phyloP scores from a whole-genome alignment of 176 grass and related monocot genomes.

The Musa acuminata region DNA sequence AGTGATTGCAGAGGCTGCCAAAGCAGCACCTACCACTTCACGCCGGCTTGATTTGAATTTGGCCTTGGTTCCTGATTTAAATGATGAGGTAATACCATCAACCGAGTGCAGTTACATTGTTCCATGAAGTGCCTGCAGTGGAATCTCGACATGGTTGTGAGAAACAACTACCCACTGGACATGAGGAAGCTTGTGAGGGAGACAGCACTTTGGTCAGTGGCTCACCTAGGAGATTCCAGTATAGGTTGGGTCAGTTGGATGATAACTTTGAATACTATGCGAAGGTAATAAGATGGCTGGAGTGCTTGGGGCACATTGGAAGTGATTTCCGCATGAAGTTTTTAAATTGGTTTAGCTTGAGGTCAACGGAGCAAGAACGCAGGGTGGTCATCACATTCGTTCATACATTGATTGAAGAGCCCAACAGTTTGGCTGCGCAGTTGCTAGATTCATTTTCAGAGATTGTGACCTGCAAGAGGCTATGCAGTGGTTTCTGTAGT shows the following conservation, averaged over 20 bases:
- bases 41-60: constrained; percentile 61
- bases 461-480: constrained; percentile 57
- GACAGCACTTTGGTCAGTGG: constrained; percentile 38
- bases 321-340: constrained; percentile 75
- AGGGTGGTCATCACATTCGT: constrained; percentile 73
- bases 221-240: constrained; percentile 36
- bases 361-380: constrained; percentile 58
- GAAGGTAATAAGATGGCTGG: constrained; percentile 58
- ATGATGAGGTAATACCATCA: constrained; percentile 40
- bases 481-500: constrained; percentile 49
- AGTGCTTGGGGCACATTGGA: constrained; percentile 55
- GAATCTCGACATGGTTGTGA: constrained; percentile 36
- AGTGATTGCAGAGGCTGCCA: constrained; percentile 31
- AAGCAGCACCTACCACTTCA: constrained; percentile 40
- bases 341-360: constrained; percentile 81
- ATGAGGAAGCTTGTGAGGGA: constrained; percentile 23
- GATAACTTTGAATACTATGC: constrained; percentile 77
- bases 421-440: constrained; percentile 66
- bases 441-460: constrained; percentile 79
- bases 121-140: constrained; percentile 40
- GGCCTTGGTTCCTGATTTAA: constrained; percentile 68
- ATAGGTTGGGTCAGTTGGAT: constrained; percentile 55
- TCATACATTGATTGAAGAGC: constrained; percentile 55
- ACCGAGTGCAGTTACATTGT: constrained; percentile 33
- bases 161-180: constrained; percentile 14